These are phyloP conservation scores for Sutorius eximius DNA, from an alignment of 1,284 basidiomycete genomes.

Conservation along the genomic window DNA sequence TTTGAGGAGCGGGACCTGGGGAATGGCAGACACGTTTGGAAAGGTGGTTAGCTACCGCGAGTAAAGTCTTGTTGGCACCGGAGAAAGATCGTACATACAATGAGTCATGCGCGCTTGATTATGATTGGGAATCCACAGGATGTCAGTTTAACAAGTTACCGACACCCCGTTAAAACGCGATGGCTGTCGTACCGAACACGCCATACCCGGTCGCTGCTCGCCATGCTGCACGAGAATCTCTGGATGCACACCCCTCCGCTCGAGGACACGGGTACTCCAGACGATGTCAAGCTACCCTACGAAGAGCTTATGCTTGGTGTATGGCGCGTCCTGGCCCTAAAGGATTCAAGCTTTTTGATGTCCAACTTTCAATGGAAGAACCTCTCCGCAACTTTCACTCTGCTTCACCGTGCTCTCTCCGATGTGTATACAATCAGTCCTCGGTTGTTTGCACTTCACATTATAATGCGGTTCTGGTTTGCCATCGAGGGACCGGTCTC, in stretches of 20 bases:
- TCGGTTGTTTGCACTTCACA: constrained; percentile 15
- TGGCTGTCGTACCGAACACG: not conserved
- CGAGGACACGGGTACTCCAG: not conserved
- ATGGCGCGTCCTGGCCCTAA: constrained; percentile 25
- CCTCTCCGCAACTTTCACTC: not conserved
- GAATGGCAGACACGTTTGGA: constrained; percentile 43
- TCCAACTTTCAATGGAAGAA: constrained; percentile 11
- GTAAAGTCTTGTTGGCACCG: not conserved
- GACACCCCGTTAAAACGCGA: not conserved
- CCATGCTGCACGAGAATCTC: not conserved
- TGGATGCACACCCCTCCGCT: not conserved
- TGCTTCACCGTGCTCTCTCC: constrained; percentile 20
- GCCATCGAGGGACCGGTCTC: constrained; percentile 20
- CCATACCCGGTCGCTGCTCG: not conserved
- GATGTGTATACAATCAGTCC: constrained; percentile 26
- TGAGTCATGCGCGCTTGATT: no score
- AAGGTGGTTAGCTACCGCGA: constrained; percentile 20
- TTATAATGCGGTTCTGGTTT: constrained; percentile 22
- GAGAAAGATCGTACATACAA: not conserved
- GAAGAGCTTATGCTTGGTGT: constrained; percentile 25
- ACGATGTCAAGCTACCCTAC: constrained; percentile 4
- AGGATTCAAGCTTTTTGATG: constrained; percentile 8
- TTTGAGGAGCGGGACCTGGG: constrained; percentile 48
- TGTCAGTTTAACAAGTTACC: not conserved
- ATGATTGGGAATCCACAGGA: not conserved